Evolutionary conservation across 1,139 yeast genomes (phyloP).

Genomic region (Suhomyces choctaworum): DNA sequence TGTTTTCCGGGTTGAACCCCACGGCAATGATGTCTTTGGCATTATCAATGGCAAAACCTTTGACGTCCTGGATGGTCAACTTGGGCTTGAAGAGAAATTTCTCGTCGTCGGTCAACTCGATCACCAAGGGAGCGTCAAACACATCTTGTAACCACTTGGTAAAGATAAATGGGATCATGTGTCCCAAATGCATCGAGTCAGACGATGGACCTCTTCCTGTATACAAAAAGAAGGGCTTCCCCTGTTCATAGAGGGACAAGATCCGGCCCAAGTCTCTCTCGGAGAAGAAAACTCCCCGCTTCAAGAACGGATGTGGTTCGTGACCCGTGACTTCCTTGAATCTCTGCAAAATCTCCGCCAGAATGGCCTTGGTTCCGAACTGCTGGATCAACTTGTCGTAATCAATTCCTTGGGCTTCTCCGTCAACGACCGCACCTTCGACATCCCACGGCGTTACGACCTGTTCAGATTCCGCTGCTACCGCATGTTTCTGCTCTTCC

Average conservation of each 20-base stretch:
- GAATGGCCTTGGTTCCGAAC: constrained; percentile 82
- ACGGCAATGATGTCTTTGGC: constrained; percentile 93
- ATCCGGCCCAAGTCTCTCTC: constrained; percentile 84
- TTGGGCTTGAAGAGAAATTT: constrained; percentile 92
- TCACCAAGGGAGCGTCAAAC: constrained; percentile 93
- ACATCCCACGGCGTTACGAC: constrained; percentile 88
- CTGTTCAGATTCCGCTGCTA: constrained; percentile 47
- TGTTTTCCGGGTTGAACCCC: constrained; percentile 92
- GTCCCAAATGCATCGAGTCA: constrained; percentile 95
- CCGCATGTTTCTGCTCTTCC: constrained; percentile 18
- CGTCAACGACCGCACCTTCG: constrained; percentile 96
- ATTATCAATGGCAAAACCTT: constrained; percentile 72
- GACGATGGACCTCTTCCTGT: constrained; percentile 99
- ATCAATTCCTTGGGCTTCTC: constrained; percentile 84
- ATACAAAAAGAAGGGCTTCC: constrained; percentile 91
- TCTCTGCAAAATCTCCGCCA: constrained; percentile 68
- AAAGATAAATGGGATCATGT: constrained; percentile 92
- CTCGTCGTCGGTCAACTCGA: constrained; percentile 97
- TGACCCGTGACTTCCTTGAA: constrained; percentile 84
- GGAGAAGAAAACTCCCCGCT: constrained; percentile 90
- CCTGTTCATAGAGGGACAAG: constrained; percentile 87
- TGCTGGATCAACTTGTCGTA: constrained; percentile 82
- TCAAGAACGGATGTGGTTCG: constrained; percentile 88
- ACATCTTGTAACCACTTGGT: constrained; percentile 99
- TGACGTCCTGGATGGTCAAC: constrained; percentile 85